Conservation (phyloP, 2,329 filamentous ascomycete genomes). For the Cytospora paraplurivora region DNA sequence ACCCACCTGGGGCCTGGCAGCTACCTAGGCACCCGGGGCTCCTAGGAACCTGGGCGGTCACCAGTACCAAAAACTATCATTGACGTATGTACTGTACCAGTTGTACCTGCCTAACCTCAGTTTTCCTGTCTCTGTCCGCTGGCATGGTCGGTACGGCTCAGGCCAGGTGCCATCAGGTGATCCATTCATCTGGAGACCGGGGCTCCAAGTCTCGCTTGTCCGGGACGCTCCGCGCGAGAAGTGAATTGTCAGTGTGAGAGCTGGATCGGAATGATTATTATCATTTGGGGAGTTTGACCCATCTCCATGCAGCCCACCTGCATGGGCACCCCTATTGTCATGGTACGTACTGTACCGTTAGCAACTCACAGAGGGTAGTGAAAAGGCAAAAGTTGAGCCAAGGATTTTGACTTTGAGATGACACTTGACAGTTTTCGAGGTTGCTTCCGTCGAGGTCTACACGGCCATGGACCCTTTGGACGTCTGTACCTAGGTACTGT, state of each 20-base stretch:
- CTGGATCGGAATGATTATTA: constrained; percentile 31
- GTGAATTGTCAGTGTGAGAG: constrained; percentile 1
- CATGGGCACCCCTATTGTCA: constrained; percentile 10
- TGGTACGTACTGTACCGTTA: not conserved
- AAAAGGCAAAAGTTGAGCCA: constrained; percentile 14
- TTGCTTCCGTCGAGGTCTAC: not conserved
- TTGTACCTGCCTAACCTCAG: not conserved
- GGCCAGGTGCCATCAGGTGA: constrained; percentile 17
- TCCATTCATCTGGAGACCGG: constrained; percentile 16
- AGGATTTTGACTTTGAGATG: constrained; percentile 22
- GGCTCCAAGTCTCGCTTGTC: constrained; percentile 24
- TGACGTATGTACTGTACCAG: not conserved
- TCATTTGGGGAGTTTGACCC: constrained; percentile 25
- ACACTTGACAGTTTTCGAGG: constrained; percentile 28
- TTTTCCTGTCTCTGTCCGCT: not conserved
- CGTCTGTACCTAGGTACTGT: constrained; percentile 7
- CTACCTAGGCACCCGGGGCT: not conserved
- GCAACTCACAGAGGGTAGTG: constrained; percentile 24
- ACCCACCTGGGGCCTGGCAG: no score
- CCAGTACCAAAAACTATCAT: not conserved
- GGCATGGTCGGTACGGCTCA: not conserved
- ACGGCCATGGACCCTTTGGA: no score
- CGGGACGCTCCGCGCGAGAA: constrained; percentile 28
- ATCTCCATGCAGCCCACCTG: constrained; percentile 21
- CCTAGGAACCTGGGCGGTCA: not conserved